These are phyloP conservation scores for Chrysanthemum lavandulifolium DNA, from an alignment of 129 eudicot genomes.

Conservation along the genomic window DNA sequence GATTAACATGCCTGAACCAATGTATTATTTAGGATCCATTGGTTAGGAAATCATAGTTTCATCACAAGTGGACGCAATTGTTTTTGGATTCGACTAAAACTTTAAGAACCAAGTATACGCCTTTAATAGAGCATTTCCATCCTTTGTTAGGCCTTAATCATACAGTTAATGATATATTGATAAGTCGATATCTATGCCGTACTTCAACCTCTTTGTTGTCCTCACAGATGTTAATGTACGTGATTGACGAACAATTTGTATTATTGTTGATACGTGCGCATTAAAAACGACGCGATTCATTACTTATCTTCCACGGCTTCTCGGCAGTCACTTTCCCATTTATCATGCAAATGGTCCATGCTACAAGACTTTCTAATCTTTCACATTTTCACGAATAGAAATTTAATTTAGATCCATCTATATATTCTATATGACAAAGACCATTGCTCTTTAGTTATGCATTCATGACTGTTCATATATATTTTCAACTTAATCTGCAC, in stretches of 20 bases:
- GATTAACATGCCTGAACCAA: too few relatives aligned
- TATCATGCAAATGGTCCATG: constrained; percentile 16
- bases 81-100: neutral
- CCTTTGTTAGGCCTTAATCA: constrained; percentile 11
- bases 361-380: neutral
- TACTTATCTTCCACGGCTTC: constrained; percentile 20
- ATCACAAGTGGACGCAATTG: too few relatives aligned
- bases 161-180: neutral
- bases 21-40: neutral
- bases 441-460: neutral
- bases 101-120: neutral
- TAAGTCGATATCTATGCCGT: neutral
- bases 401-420: neutral
- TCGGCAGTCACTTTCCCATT: constrained; percentile 2
- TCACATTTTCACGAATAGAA: neutral
- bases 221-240: constrained; percentile 6
- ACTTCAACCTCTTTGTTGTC: constrained; percentile 1
- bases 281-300: neutral
- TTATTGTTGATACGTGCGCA: too few relatives aligned
- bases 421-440: neutral
- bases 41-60: neutral
- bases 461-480: neutral
- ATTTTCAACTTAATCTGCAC: neutral
- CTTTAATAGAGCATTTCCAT: neutral
- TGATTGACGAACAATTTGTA: constrained; percentile 2